Conservation (phyloP, 257 asterid species). For the Solanum commersonii region DNA sequence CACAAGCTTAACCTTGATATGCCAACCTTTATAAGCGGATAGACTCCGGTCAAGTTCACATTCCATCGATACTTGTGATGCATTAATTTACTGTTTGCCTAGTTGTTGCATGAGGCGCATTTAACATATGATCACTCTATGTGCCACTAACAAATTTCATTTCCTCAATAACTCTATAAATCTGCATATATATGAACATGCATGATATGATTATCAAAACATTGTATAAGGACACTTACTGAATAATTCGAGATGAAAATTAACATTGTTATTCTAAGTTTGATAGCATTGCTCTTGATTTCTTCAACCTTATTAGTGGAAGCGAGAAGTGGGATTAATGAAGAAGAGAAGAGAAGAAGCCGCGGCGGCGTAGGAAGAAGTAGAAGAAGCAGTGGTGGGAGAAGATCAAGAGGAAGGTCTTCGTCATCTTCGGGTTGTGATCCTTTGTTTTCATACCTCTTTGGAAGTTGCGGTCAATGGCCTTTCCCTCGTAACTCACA, state of each 20-base stretch:
- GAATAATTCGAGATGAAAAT: slow-evolving; percentile 12
- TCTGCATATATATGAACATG: not conserved
- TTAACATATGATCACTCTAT: not conserved
- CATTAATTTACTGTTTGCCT: slow-evolving; percentile 3
- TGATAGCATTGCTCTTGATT: slow-evolving; percentile 22
- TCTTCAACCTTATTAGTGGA: slow-evolving; percentile 22
- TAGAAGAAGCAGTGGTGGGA: not conserved
- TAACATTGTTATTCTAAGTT: not conserved
- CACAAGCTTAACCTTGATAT: not conserved
- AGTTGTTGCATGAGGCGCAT: not conserved
- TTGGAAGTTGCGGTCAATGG: slow-evolving; percentile 30
- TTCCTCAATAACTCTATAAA: not conserved
- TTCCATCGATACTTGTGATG: slow-evolving; percentile 17
- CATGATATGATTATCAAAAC: not conserved
- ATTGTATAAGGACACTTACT: not conserved
- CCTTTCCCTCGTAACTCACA: slow-evolving; percentile 16
- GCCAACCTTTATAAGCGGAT: not conserved
- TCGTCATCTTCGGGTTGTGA: slow-evolving; percentile 13
- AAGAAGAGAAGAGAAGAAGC: slow-evolving; percentile 19
- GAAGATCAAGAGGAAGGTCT: slow-evolving; percentile 2
- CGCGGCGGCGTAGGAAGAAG: not conserved
- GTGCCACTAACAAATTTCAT: not conserved
- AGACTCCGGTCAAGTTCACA: slow-evolving; percentile 6
- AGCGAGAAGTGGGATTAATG: slow-evolving; percentile 3
- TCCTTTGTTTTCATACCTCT: slow-evolving; percentile 15